Evolutionary conservation across 495 filamentous ascomycete species (phyloP).

Genomic region (Hypoxylon intermedium): DNA sequence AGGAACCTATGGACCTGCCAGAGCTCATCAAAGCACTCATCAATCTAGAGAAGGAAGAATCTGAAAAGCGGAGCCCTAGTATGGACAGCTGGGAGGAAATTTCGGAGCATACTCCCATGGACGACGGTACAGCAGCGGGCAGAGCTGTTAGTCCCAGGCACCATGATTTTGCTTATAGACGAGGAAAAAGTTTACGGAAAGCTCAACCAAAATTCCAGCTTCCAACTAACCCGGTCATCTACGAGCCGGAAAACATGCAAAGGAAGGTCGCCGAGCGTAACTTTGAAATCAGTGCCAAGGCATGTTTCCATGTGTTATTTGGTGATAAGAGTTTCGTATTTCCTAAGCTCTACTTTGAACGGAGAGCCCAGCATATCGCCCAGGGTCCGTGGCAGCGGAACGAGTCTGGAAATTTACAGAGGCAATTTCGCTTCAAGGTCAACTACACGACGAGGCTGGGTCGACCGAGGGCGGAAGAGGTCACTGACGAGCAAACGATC

Average conservation of each 20-base stretch:
- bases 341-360: conserved; percentile 87
- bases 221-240: conserved; percentile 80
- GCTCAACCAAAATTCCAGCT: conserved; percentile 80
- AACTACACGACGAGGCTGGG: conserved; percentile 70
- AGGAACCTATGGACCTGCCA: conserved; percentile 62
- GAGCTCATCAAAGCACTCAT: conserved; percentile 57
- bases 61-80: conserved; percentile 69
- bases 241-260: conserved; percentile 82
- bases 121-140: conserved; percentile 57
- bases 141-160: conserved; percentile 51
- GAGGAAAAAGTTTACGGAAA: conserved; percentile 58
- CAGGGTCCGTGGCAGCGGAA: conserved; percentile 83
- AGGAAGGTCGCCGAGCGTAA: conserved; percentile 71
- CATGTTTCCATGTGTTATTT: conserved; percentile 93
- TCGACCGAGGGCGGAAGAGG: conserved; percentile 62
- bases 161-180: conserved; percentile 66
- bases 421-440: conserved; percentile 83
- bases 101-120: conserved; percentile 67
- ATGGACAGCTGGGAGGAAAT: conserved; percentile 95
- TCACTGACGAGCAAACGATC: conserved; percentile 86
- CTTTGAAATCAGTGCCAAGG: conserved; percentile 88
- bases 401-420: conserved; percentile 70
- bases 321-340: conserved; percentile 95
- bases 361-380: conserved; percentile 77
- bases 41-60: conserved; percentile 67